phyloP scores from a whole-genome alignment of 495 filamentous ascomycete genomes.

The Penicillium roqueforti region DNA sequence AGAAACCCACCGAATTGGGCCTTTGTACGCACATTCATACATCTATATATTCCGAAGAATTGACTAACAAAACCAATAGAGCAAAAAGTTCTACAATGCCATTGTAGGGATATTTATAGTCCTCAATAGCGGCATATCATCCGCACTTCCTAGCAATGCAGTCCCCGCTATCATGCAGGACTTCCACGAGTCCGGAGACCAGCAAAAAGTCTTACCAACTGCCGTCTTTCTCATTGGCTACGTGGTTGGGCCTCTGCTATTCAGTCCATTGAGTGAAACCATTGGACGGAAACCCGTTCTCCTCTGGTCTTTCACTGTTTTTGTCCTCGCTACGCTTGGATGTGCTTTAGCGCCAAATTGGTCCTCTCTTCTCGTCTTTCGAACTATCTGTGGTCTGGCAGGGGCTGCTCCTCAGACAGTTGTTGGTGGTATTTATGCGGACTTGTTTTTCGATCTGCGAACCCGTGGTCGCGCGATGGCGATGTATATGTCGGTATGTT shows the following conservation, averaged over 20 bases:
- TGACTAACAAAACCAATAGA: conserved; percentile 23
- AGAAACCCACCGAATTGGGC: conserved; percentile 32
- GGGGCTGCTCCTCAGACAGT: conserved; percentile 67
- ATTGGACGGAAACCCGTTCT: conserved; percentile 64
- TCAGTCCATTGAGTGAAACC: conserved; percentile 67
- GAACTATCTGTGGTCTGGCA: conserved; percentile 59
- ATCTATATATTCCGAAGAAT: background rate
- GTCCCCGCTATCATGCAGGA: conserved; percentile 48
- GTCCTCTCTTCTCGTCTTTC: conserved; percentile 62
- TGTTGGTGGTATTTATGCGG: conserved; percentile 69
- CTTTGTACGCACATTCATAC: conserved; percentile 20
- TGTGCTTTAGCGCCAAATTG: conserved; percentile 68
- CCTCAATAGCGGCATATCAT: conserved; percentile 68
- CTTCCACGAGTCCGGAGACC: conserved; percentile 32
- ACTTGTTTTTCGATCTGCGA: conserved; percentile 57
- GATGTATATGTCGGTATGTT: conserved; percentile 64
- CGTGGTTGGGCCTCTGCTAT: conserved; percentile 59
- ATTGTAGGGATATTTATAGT: conserved; percentile 56
- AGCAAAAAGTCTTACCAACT: conserved; percentile 62
- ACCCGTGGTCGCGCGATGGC: conserved; percentile 66
- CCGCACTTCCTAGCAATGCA: conserved; percentile 63
- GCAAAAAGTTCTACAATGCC: conserved; percentile 56
- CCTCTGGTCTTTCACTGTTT: conserved; percentile 56
- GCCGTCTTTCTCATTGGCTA: conserved; percentile 73
- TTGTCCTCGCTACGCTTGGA: conserved; percentile 63